Evolutionary conservation across 441 rosid species (phyloP).

Genomic region (Gossypium aridum): DNA sequence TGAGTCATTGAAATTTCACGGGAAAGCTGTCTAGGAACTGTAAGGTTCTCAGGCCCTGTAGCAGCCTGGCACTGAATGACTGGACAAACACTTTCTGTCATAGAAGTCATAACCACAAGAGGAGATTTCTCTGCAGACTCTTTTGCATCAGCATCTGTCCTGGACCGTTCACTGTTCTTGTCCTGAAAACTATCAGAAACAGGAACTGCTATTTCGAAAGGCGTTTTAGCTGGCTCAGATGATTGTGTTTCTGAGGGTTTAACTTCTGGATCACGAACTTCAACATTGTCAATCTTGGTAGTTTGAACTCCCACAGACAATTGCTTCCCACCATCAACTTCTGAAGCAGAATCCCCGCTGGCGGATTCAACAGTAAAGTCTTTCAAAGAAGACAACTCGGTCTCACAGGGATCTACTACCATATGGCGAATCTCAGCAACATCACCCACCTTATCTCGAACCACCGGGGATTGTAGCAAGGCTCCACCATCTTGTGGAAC

Average conservation of each 20-base stretch:
- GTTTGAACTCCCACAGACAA: not conserved
- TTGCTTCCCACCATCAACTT: slow-evolving; percentile 19
- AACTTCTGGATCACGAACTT: slow-evolving; percentile 3
- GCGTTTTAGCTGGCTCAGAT: not conserved
- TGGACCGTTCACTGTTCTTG: slow-evolving; percentile 15
- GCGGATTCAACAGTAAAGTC: not conserved
- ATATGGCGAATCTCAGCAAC: slow-evolving; percentile 13
- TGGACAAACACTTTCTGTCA: slow-evolving; percentile 8
- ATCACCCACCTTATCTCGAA: slow-evolving; percentile 15
- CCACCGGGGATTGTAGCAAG: not conserved
- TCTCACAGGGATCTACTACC: slow-evolving; percentile 22
- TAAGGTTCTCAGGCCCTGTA: slow-evolving; percentile 12
- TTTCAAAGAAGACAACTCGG: slow-evolving; percentile 8
- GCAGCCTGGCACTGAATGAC: slow-evolving; percentile 16
- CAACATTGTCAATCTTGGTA: not conserved
- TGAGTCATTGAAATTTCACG: slow-evolving; percentile 2
- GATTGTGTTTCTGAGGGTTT: not conserved
- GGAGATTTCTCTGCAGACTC: slow-evolving; percentile 12
- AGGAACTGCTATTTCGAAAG: not conserved
- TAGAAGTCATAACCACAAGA: slow-evolving; percentile 10
- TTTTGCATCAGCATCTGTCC: slow-evolving; percentile 11
- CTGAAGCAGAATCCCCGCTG: slow-evolving; percentile 6
- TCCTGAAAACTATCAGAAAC: slow-evolving; percentile 12
- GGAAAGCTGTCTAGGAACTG: slow-evolving; percentile 15
- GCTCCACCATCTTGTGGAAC: slow-evolving; percentile 14